Conservation (phyloP, 257 asterid species). For the Capsicum chinense region DNA sequence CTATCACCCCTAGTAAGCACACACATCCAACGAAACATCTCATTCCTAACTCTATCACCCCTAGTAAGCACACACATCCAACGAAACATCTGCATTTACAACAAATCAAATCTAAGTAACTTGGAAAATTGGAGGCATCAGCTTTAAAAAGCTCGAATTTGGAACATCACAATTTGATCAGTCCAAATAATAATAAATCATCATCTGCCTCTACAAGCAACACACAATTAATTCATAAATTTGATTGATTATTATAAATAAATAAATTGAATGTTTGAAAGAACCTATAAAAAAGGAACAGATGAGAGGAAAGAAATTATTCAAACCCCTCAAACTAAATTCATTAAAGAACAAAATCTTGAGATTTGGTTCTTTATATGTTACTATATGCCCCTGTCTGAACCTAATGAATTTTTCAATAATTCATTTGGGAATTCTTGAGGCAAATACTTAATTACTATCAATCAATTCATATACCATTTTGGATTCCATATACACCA, state of each 20-base stretch:
- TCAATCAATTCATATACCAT: not conserved
- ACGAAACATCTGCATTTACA: too few relatives aligned
- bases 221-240: too few relatives aligned
- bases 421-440: conserved; percentile 18
- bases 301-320: not conserved
- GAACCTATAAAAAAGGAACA: conserved; percentile 24
- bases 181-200: conserved; percentile 27
- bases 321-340: conserved; percentile 23
- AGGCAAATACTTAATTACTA: not conserved
- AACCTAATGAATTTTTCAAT: conserved; percentile 17
- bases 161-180: conserved; percentile 34
- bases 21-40: too few relatives aligned
- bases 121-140: conserved; percentile 21
- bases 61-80: too few relatives aligned
- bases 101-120: too few relatives aligned
- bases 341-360: not conserved
- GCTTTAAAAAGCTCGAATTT: conserved; percentile 37
- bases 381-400: conserved; percentile 35
- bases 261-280: conserved; percentile 14
- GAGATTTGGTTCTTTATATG: not conserved
- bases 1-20: too few relatives aligned
- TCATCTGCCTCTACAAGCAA: conserved; percentile 26
- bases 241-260: too few relatives aligned
- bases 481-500: not conserved
- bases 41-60: too few relatives aligned